A percentile compares a stretch with the other conserved stretches of the same genome.
These are phyloP conservation scores for Kluyveromyces sp. DNA, from an alignment of 1,139 yeast species.

Conservation along the genomic window DNA sequence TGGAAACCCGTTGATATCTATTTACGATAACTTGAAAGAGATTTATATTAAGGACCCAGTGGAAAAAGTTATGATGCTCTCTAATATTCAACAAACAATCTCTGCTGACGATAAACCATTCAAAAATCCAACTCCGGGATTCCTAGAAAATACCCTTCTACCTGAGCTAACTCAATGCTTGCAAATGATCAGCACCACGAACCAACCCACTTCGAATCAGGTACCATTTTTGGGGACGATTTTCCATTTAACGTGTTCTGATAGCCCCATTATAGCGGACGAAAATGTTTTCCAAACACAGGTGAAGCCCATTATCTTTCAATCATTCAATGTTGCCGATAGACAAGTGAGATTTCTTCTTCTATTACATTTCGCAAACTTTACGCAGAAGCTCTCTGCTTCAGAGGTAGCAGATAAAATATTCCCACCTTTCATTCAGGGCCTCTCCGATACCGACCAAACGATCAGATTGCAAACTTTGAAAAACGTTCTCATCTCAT, in stretches of 20 bases:
- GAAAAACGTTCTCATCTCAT: conserved; percentile 59
- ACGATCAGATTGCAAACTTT: conserved; percentile 76
- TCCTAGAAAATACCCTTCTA: conserved; percentile 53
- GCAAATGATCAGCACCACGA: conserved; percentile 13
- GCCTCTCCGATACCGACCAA: conserved; percentile 79
- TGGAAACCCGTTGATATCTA: conserved; percentile 14
- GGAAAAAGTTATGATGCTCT: conserved; percentile 20
- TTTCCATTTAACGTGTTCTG: conserved; percentile 33
- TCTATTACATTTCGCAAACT: conserved; percentile 54
- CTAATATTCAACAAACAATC: conserved; percentile 19
- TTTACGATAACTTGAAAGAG: conserved; percentile 24
- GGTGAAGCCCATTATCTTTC: conserved; percentile 58
- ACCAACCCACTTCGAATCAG: conserved; percentile 29
- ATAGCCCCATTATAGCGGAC: conserved; percentile 28
- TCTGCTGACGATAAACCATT: conserved; percentile 15
- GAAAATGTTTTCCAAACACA: conserved; percentile 35
- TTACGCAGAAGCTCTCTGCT: conserved; percentile 45
- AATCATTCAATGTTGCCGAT: conserved; percentile 60
- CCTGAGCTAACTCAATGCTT: conserved; percentile 54
- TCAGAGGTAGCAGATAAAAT: conserved; percentile 62
- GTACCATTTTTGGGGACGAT: conserved; percentile 22
- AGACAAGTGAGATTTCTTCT: conserved; percentile 68
- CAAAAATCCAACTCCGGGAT: conserved; percentile 41
- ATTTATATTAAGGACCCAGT: conserved; percentile 23
- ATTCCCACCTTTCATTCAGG: conserved; percentile 61